Base-by-base conservation (phyloP, 164 flowering plant species). In the Nymphaea thermarum region DNA sequence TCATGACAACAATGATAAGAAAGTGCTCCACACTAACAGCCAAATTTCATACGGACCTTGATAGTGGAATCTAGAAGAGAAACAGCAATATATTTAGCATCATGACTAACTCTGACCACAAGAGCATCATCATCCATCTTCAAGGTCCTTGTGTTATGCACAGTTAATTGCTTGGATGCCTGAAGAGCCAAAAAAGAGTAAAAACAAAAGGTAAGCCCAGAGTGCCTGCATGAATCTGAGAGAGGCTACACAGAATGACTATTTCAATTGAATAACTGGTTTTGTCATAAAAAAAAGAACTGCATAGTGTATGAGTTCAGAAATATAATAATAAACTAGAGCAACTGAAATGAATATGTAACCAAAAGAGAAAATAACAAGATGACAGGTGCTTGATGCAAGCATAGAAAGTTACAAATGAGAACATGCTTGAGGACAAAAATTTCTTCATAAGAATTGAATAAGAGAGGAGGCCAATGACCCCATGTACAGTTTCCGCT, bases 91-190 rank as follows among this genome's bases (percentile, higher is more conserved):
- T 87, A 84, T 77, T 92, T 93, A 57, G 90, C 82, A 79, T 92
- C 94, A 59, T 92, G 93, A 68, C 94, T 90, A 60, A 89, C 72
- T 55, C 82, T 87, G 72, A 92, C 82, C 53, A 71, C 90, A 43
- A 81, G 76, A 77, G 85, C 98, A 77, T 86, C 99, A 74, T 87
- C 86, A 66, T 85, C 81, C 98, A 95, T 85, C 71, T 82, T 86
- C 85, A 82, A 67, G 55, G 82, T 82, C 77, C 77, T 82, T 42
- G 73, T 76, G 75, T 86, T 83, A 66, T 85, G 75, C 63, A 85
- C 84, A 12, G 82, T 71, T 43, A 86, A 77, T 5, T 78, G 82
- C 73, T 84, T 83, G 16, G 90, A 68, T 53, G 77, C 88, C 97
- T 91, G 91, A 41, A 71, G 68, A 63, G 16, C 15, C 76, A 43